Evolutionary conservation across 495 filamentous ascomycete species (phyloP).

Genomic region (Gamarada debralockiae): DNA sequence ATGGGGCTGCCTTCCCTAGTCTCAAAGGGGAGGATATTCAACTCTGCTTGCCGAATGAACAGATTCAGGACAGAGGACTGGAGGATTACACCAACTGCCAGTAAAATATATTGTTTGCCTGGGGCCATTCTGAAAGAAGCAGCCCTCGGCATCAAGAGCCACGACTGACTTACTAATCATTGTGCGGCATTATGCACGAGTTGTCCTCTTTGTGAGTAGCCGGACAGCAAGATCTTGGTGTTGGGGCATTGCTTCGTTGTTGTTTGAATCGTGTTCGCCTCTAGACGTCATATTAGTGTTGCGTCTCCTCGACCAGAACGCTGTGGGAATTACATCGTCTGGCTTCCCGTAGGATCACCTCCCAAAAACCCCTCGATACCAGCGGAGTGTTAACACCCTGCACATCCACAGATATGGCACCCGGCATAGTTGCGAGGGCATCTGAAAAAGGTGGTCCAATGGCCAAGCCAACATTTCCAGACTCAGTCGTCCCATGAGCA

Average conservation of each 20-base stretch:
- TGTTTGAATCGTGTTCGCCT: too few relatives aligned
- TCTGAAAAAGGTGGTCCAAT: constrained; percentile 32
- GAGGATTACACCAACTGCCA: constrained; percentile 28
- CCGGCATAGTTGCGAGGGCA: constrained; percentile 25
- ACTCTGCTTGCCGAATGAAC: constrained; percentile 27
- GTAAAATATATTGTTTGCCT: constrained; percentile 4
- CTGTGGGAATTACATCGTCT: constrained; percentile 28
- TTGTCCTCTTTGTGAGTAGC: too few relatives aligned
- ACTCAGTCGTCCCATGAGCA: constrained; percentile 36
- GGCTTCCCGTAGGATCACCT: constrained; percentile 29
- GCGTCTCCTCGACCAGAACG: too few relatives aligned
- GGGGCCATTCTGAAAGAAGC: too few relatives aligned
- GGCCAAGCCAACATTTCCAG: constrained; percentile 31
- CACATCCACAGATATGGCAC: constrained; percentile 27
- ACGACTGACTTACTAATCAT: too few relatives aligned
- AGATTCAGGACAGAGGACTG: constrained; percentile 24
- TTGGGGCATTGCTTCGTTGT: too few relatives aligned
- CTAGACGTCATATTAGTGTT: too few relatives aligned
- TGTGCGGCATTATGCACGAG: too few relatives aligned
- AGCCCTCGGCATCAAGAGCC: too few relatives aligned
- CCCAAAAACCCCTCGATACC: constrained; percentile 31
- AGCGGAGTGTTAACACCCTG: constrained; percentile 38
- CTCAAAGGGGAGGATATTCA: constrained; percentile 31
- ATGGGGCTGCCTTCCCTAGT: constrained; percentile 25
- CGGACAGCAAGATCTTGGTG: too few relatives aligned